These are phyloP conservation scores for Quercus cerris DNA, from an alignment of 306 rosid species.

Conservation along the genomic window DNA sequence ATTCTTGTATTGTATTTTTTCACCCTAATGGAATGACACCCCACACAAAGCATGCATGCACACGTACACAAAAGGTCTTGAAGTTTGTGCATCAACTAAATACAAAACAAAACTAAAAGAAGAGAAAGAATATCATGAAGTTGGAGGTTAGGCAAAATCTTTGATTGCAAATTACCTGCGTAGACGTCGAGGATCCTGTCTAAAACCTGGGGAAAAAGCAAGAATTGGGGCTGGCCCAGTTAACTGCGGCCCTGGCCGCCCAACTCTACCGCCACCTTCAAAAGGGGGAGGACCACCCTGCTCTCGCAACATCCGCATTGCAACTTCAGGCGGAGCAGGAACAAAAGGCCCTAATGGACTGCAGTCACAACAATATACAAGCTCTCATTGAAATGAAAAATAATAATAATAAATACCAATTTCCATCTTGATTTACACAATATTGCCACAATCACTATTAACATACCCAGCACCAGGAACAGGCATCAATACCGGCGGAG, in stretches of 20 bases:
- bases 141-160: no score
- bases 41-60: no score
- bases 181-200: conserved; percentile 90
- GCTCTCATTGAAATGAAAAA: neutral
- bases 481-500: conserved; percentile 96
- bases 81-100: no score
- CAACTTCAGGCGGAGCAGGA: conserved; percentile 99
- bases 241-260: conserved; percentile 68
- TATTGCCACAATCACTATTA: neutral
- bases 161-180: conserved; percentile 58
- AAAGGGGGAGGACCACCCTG: conserved; percentile 92
- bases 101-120: no score
- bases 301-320: conserved; percentile 95
- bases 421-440: no score
- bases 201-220: conserved; percentile 62
- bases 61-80: no score
- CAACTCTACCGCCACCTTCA: conserved; percentile 71
- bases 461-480: conserved; percentile 99
- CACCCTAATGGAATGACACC: no score
- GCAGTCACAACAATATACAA: conserved; percentile 27
- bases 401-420: no score
- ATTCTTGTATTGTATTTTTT: no score
- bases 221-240: conserved; percentile 84
- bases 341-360: conserved; percentile 99
- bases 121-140: no score